phyloP scores from a whole-genome alignment of 208 protist genomes.

The Leishmania amazonensis region DNA sequence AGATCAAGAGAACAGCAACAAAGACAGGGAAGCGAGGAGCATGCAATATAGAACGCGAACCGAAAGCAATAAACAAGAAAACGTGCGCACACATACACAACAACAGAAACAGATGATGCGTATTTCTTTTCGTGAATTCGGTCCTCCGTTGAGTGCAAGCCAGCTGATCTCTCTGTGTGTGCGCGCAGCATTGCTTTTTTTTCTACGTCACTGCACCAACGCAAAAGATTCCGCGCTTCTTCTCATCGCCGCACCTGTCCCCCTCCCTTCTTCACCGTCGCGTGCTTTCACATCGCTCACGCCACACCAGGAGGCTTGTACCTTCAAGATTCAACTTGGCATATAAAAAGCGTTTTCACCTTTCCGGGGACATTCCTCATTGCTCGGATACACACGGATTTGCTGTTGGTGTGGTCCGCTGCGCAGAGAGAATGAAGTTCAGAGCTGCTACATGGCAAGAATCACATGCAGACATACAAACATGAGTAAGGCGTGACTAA shows the following conservation, averaged over 20 bases:
- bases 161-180: background rate
- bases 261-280: background rate
- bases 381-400: background rate
- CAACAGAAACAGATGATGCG: background rate
- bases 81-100: background rate
- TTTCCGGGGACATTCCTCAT: background rate
- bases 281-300: background rate
- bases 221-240: background rate
- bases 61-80: background rate
- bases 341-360: background rate
- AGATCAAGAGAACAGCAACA: background rate
- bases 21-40: background rate
- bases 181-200: background rate
- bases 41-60: slow-evolving; percentile 1
- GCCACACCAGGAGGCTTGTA: background rate
- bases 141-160: background rate
- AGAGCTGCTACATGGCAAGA: background rate
- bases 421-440: background rate
- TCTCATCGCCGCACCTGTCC: background rate
- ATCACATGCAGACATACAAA: background rate
- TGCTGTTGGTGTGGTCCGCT: background rate
- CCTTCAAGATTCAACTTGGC: background rate
- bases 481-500: background rate
- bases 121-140: background rate
- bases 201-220: background rate